phyloP scores from a whole-genome alignment of 2,329 filamentous ascomycete genomes.

The Aspergillus neoniger region DNA sequence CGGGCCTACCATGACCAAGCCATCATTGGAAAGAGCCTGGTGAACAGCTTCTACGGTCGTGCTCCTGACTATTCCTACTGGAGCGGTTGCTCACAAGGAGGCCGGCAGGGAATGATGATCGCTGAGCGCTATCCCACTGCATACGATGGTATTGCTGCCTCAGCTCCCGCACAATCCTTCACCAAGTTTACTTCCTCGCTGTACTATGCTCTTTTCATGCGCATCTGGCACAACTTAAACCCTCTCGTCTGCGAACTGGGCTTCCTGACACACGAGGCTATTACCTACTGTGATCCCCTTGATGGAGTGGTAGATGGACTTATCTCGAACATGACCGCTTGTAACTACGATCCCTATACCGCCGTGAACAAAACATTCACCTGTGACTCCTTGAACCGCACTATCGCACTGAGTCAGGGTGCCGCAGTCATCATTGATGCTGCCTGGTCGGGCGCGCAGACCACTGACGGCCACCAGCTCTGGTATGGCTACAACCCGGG shows the following conservation, averaged over 20 bases:
- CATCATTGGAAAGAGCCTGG: conserved; percentile 32
- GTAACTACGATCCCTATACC: conserved; percentile 5
- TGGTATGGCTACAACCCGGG: conserved; percentile 37
- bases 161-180: conserved; percentile 36
- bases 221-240: neutral
- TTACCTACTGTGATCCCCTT: conserved; percentile 4
- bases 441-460: conserved; percentile 11
- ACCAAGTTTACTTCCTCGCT: conserved; percentile 3
- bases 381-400: conserved; percentile 3
- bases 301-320: conserved; percentile 9
- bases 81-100: conserved; percentile 49
- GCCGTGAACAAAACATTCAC: neutral
- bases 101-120: conserved; percentile 48
- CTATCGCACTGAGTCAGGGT: conserved; percentile 3
- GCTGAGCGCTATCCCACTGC: conserved; percentile 47
- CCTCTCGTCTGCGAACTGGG: neutral
- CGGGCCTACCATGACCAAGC: conserved; percentile 2
- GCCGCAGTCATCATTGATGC: conserved; percentile 12
- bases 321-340: conserved; percentile 1
- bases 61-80: conserved; percentile 44
- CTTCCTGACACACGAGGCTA: neutral
- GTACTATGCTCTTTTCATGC: neutral
- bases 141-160: conserved; percentile 50
- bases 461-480: conserved; percentile 51
- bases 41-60: conserved; percentile 34